phyloP scores from a whole-genome alignment of 2,329 filamentous ascomycete genomes.

The Alternaria viburni region DNA sequence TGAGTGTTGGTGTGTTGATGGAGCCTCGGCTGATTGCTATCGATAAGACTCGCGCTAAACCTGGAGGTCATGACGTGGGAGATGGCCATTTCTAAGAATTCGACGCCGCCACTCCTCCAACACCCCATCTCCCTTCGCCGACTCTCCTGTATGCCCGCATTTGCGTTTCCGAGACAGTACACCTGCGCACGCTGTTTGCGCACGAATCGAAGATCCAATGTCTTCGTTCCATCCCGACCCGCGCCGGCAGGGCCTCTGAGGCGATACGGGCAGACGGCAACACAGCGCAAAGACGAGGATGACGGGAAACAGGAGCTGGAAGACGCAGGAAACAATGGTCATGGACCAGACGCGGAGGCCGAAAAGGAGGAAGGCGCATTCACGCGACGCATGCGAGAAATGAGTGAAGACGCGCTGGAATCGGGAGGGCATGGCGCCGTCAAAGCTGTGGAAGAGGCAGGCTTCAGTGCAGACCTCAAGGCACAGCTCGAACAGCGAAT shows the following conservation, averaged over 20 bases:
- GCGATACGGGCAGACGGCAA: conserved; percentile 30
- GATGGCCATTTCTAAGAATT: background rate
- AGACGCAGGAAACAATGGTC: conserved; percentile 4
- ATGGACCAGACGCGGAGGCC: background rate
- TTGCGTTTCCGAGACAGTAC: conserved; percentile 26
- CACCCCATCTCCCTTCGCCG: conserved; percentile 1
- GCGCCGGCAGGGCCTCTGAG: conserved; percentile 16
- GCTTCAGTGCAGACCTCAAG: conserved; percentile 68
- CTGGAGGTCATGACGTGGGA: conserved; percentile 18
- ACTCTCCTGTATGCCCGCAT: conserved; percentile 38
- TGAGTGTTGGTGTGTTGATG: background rate
- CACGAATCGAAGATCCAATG: conserved; percentile 27
- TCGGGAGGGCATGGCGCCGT: conserved; percentile 61
- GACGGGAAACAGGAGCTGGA: conserved; percentile 20
- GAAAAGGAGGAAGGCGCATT: conserved; percentile 59
- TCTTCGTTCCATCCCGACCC: conserved; percentile 12
- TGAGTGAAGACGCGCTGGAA: conserved; percentile 66
- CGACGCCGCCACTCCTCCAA: background rate
- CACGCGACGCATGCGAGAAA: conserved; percentile 62
- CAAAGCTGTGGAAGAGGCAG: conserved; percentile 65
- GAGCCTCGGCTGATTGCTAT: conserved; percentile 2
- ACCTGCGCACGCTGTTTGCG: conserved; percentile 52
- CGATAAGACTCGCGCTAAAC: conserved; percentile 14
- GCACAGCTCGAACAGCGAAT: conserved; percentile 65
- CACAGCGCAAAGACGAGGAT: conserved; percentile 20